phyloP scores from a whole-genome alignment of 1,284 basidiomycete genomes.

The Malassezia equina region DNA sequence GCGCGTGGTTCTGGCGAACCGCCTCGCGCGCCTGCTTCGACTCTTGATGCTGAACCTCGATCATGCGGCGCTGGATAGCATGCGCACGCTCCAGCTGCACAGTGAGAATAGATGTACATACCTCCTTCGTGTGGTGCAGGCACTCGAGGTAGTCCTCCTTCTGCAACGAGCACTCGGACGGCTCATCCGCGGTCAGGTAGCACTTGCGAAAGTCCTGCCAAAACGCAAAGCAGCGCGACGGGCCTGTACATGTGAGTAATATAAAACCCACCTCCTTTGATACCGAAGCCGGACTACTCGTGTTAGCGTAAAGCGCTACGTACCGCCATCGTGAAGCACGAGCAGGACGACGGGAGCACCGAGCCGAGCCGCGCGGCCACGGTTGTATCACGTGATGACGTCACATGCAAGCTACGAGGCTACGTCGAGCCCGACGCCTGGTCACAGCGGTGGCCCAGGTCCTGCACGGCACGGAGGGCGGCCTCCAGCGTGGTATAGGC shows the following conservation, averaged over 20 bases:
- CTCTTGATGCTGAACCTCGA: slow-evolving; percentile 16
- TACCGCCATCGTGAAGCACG: background rate
- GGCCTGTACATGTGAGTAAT: slow-evolving; percentile 53
- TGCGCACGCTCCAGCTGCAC: slow-evolving; percentile 16
- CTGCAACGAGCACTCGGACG: slow-evolving; percentile 62
- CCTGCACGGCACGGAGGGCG: slow-evolving; percentile 14
- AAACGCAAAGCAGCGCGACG: slow-evolving; percentile 77
- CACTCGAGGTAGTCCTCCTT: slow-evolving; percentile 88
- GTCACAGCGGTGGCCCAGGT: slow-evolving; percentile 16
- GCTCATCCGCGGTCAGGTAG: slow-evolving; percentile 71
- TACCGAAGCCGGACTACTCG: slow-evolving; percentile 58
- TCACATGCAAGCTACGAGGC: background rate
- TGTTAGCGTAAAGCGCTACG: slow-evolving; percentile 2
- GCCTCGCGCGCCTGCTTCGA: slow-evolving; percentile 14
- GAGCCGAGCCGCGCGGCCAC: background rate
- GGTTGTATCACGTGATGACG: background rate
- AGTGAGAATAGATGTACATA: slow-evolving; percentile 40
- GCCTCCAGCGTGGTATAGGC: slow-evolving; percentile 19
- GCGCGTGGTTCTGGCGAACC: background rate
- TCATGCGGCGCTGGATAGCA: slow-evolving; percentile 16
- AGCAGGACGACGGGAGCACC: background rate
- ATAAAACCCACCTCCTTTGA: slow-evolving; percentile 55
- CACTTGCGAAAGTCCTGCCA: slow-evolving; percentile 74
- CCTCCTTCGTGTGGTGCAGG: slow-evolving; percentile 82
- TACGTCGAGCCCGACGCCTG: slow-evolving; percentile 3